Evolutionary conservation across 2,329 filamentous ascomycete genomes (phyloP).

Genomic region (Ilyonectria destructans): DNA sequence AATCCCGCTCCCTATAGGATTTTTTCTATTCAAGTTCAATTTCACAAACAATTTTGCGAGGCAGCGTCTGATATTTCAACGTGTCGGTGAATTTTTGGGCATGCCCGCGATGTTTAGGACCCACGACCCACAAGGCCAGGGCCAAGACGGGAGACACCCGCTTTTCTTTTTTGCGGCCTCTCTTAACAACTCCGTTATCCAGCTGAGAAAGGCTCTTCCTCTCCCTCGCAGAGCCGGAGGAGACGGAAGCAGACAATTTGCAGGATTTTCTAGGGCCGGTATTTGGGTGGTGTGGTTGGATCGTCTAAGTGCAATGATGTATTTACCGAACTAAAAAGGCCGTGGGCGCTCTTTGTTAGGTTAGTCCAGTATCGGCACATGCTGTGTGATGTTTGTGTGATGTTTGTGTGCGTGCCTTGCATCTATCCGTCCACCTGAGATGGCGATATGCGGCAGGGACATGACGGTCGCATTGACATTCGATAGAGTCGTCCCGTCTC

Average conservation of each 20-base stretch:
- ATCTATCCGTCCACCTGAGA: slow-evolving; percentile 17
- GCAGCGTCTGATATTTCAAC: neutral
- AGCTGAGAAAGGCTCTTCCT: neutral
- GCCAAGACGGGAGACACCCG: neutral
- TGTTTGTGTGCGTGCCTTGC: neutral
- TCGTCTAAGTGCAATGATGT: neutral
- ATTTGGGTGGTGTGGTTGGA: neutral
- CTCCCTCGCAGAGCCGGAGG: slow-evolving; percentile 7
- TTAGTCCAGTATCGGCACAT: neutral
- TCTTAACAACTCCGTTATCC: neutral
- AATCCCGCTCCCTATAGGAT: no score
- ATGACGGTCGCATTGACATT: slow-evolving; percentile 6
- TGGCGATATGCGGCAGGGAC: slow-evolving; percentile 9
- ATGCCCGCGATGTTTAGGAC: neutral
- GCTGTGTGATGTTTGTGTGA: neutral
- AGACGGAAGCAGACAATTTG: neutral
- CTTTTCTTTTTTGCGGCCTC: neutral
- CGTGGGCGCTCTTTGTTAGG: neutral
- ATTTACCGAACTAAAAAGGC: neutral
- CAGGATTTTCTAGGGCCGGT: neutral
- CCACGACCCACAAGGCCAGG: neutral
- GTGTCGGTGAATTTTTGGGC: neutral
- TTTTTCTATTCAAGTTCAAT: no score
- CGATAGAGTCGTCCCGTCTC: slow-evolving; percentile 2
- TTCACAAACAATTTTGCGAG: no score